Evolutionary conservation across 1,284 basidiomycete species (phyloP).

Genomic region (Schizophyllum commune): DNA sequence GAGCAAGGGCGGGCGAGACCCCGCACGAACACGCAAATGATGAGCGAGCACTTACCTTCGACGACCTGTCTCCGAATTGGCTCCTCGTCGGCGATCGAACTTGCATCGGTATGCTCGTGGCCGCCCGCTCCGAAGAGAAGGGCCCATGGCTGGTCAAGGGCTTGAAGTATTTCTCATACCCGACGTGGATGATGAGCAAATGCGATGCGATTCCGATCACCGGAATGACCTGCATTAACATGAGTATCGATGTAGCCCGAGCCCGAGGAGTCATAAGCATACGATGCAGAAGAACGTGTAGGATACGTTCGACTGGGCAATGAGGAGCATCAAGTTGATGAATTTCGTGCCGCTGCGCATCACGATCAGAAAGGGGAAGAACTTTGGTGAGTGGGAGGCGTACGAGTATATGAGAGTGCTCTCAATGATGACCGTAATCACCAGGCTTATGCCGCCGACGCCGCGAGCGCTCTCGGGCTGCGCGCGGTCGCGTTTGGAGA

Average conservation of each 20-base stretch:
- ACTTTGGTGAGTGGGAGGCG: neutral
- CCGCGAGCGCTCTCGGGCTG: neutral
- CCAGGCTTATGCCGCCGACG: neutral
- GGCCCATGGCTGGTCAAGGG: neutral
- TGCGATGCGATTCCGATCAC: neutral
- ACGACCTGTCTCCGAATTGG: neutral
- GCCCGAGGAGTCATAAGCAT: neutral
- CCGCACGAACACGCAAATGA: neutral
- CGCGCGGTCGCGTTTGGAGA: neutral
- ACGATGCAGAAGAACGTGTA: conserved; percentile 1
- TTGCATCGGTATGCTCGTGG: neutral
- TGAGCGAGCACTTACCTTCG: neutral
- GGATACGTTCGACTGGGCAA: neutral
- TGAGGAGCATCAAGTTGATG: conserved; percentile 1
- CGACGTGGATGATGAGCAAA: neutral
- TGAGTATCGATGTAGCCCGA: neutral
- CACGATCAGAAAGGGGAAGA: neutral
- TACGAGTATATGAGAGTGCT: neutral
- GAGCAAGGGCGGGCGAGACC: neutral
- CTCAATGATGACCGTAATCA: neutral
- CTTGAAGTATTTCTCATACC: neutral
- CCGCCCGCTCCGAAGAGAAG: neutral
- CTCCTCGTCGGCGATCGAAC: neutral
- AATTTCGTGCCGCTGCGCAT: neutral
- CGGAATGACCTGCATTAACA: neutral